Conservation (phyloP, 805 yeast species). For the Diddensiella transvaalensis region DNA sequence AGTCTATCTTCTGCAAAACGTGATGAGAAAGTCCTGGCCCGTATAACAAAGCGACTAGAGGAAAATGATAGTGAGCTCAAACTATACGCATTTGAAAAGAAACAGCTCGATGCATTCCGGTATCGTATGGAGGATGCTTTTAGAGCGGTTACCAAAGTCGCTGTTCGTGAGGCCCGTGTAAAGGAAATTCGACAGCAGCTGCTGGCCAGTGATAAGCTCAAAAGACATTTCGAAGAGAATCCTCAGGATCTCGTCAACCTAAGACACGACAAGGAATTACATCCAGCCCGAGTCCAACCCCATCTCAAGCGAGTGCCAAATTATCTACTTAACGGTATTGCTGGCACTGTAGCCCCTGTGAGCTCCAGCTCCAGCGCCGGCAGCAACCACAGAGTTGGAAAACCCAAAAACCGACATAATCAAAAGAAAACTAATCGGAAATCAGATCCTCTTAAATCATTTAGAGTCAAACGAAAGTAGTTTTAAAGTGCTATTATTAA, state of each 20-base stretch:
- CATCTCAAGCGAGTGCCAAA: slow-evolving; percentile 92
- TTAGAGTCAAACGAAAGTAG: too few species aligned
- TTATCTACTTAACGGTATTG: slow-evolving; percentile 49
- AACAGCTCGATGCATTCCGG: slow-evolving; percentile 91
- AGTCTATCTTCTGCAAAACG: slow-evolving; percentile 62
- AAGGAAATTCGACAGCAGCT: slow-evolving; percentile 85
- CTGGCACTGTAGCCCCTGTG: too few species aligned
- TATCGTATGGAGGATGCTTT: slow-evolving; percentile 97
- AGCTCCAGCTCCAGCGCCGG: slow-evolving; percentile 23
- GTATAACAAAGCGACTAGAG: slow-evolving; percentile 73
- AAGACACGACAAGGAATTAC: slow-evolving; percentile 88
- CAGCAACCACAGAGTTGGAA: slow-evolving; percentile 26
- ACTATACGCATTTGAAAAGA: slow-evolving; percentile 88
- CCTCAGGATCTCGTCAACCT: slow-evolving; percentile 87
- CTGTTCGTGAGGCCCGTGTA: slow-evolving; percentile 89
- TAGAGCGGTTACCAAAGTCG: slow-evolving; percentile 85
- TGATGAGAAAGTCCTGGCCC: slow-evolving; percentile 80
- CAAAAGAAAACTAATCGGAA: too few species aligned
- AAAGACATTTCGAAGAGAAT: slow-evolving; percentile 93
- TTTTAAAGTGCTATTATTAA: too few species aligned
- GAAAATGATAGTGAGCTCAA: slow-evolving; percentile 34
- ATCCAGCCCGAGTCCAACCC: slow-evolving; percentile 73
- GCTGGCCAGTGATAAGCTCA: slow-evolving; percentile 81
- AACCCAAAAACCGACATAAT: slow-evolving; percentile 17
- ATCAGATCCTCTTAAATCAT: too few species aligned